These are phyloP conservation scores for Kwoniella shandongensis DNA, from an alignment of 768 basidiomycete species.

Conservation along the genomic window DNA sequence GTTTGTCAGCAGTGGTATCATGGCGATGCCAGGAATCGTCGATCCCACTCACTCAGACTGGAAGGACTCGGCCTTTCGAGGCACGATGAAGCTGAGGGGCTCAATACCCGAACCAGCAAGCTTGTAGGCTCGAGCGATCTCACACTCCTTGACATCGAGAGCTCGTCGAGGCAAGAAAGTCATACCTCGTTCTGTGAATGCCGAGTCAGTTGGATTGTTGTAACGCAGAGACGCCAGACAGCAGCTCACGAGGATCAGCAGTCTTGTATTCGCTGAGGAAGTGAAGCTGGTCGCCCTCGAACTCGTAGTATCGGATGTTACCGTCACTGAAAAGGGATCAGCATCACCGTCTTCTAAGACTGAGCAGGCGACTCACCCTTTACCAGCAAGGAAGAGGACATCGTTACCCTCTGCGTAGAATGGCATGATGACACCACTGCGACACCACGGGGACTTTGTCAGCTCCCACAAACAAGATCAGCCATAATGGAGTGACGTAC, in stretches of 20 bases:
- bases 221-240: not conserved
- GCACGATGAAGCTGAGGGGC: constrained; percentile 92
- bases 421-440: constrained; percentile 86
- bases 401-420: constrained; percentile 91
- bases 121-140: constrained; percentile 94
- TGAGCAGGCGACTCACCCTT: constrained; percentile 62
- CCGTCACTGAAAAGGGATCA: constrained; percentile 67
- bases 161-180: constrained; percentile 92
- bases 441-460: not conserved
- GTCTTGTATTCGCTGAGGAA: constrained; percentile 76
- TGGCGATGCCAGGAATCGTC: not conserved
- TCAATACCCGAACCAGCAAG: constrained; percentile 71
- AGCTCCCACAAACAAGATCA: not conserved
- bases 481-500: constrained; percentile 26
- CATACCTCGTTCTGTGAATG: constrained; percentile 76
- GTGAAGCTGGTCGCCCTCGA: constrained; percentile 78
- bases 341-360: not conserved
- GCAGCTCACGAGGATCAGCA: constrained; percentile 66
- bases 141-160: constrained; percentile 83
- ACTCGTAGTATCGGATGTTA: constrained; percentile 87
- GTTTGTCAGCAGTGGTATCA: constrained; percentile 8
- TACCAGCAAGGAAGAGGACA: constrained; percentile 86
- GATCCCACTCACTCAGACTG: constrained; percentile 66
- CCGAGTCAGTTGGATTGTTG: not conserved
- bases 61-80: constrained; percentile 90